These are phyloP conservation scores for Wickerhamiella bombiphila DNA, from an alignment of 805 yeast genomes.

Conservation along the genomic window DNA sequence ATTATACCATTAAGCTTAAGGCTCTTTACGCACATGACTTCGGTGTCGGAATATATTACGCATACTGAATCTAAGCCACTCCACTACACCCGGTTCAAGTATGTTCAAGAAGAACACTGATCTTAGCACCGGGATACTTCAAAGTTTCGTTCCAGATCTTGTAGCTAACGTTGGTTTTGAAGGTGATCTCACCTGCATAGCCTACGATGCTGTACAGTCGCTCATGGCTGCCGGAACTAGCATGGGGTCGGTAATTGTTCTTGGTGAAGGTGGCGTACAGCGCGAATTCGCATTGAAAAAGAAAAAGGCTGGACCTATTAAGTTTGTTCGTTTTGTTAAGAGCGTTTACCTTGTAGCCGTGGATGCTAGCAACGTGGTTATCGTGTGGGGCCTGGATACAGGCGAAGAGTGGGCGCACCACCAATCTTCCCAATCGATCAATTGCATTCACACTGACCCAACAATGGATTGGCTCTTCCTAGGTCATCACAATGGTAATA, in stretches of 20 bases:
- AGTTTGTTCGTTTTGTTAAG: conserved; percentile 50
- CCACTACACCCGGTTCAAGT: no score
- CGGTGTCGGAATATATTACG: no score
- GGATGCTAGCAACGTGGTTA: conserved; percentile 44
- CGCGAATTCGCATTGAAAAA: conserved; percentile 39
- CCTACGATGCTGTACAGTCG: conserved; percentile 81
- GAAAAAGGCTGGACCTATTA: conserved; percentile 31
- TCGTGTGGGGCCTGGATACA: conserved; percentile 55
- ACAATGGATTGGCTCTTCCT: conserved; percentile 72
- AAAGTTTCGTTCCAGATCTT: conserved; percentile 18
- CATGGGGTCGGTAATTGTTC: conserved; percentile 54
- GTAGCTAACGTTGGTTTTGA: conserved; percentile 40
- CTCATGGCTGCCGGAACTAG: conserved; percentile 69
- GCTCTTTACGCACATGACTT: no score
- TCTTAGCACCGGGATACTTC: conserved; percentile 17
- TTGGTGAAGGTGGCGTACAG: conserved; percentile 77
- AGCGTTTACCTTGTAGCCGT: conserved; percentile 70
- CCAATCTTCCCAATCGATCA: conserved; percentile 50
- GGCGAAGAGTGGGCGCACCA: conserved; percentile 46
- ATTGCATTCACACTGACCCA: conserved; percentile 67
- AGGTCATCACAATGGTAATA: conserved; percentile 65
- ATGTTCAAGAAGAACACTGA: conserved; percentile 16
- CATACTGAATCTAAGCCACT: no score
- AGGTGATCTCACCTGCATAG: conserved; percentile 52
- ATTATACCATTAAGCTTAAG: no score